Evolutionary conservation across 495 filamentous ascomycete genomes (phyloP), one percentile per base, ranked within the genome.

Genomic region (Aspergillus conjunctus): DNA sequence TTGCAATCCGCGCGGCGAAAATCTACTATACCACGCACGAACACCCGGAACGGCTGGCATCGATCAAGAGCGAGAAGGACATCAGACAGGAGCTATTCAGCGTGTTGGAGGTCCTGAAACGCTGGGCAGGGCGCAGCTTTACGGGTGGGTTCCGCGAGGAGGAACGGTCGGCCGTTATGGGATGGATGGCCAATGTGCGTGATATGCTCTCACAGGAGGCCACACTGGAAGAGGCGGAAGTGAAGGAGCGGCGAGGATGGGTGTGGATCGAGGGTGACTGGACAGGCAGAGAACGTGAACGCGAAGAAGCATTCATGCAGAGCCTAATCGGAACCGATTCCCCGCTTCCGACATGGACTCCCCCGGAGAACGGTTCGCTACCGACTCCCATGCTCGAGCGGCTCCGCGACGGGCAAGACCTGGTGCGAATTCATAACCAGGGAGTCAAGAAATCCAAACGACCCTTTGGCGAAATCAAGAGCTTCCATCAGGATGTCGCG

Each of bases 21-120:
- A 87, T 92, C 46, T 98, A 97, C 77, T 98, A 97, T 74, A 96
- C 92, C 7, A 76, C 89, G 1, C 92, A 97, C 68, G 86, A 92
- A 66, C 78, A 88, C 20, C 90, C 92, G 7, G 87, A 91, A 58
- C 87, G 90, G 22, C 77, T 97, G n/a, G 89, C 91, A 60, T 77
- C 84, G 37, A 92, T 97, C 77, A 91, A 89, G 66, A 88, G 87
- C 2, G 92, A 97, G 68, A 88, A 88, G 41, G 78, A 87, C 39
- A 89, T 97, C 43, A 85, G 92, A 31, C 78, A 83, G 61, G 94
- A 97, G 58, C 81, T 98, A 15, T 84, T 97, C 43, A 81, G 85
- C 26, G 88, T 95, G 53, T 85, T 98, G 61, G 94, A 98, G 60
- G 87, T 94, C 4, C 78, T 98, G 32, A 97, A 96, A 70, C 84